These are phyloP conservation scores for Citrus maxima DNA, from an alignment of 345 rosid species.

Conservation along the genomic window DNA sequence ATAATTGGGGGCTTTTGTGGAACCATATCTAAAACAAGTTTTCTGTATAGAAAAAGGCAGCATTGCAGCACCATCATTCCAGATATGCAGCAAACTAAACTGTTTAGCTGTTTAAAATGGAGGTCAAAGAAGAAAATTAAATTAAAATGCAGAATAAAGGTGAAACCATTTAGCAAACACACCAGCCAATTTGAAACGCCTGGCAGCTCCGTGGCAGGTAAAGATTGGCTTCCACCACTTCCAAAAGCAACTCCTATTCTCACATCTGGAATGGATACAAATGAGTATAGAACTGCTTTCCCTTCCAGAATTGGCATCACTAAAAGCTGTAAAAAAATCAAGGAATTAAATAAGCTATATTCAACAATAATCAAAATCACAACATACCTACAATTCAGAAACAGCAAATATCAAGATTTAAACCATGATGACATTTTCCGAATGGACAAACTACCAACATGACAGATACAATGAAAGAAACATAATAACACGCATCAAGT, in stretches of 20 bases:
- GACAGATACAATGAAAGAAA: background rate
- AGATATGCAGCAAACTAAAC: background rate
- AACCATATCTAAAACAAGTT: background rate
- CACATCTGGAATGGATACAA: constrained; percentile 77
- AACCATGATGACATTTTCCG: background rate
- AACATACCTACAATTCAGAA: constrained; percentile 4
- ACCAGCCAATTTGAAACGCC: constrained; percentile 99
- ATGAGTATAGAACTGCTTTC: constrained; percentile 78
- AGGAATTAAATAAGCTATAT: background rate
- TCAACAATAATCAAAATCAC: constrained; percentile 2
- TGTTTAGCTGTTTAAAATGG: background rate
- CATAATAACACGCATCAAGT: background rate
- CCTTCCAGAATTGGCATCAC: constrained; percentile 82
- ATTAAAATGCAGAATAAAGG: background rate
- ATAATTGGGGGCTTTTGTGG: background rate
- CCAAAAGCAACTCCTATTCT: constrained; percentile 94
- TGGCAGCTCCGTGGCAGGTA: constrained; percentile 92
- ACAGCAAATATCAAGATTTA: background rate
- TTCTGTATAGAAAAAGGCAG: background rate
- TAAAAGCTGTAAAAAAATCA: constrained; percentile 66
- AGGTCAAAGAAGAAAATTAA: background rate
- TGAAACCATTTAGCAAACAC: constrained; percentile 20
- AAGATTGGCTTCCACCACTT: constrained; percentile 92
- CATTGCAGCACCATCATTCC: background rate
- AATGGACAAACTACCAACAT: background rate